Evolutionary conservation across 169 alveolate genomes (phyloP), one percentile per base, ranked within the genome.

Genomic region (Blepharisma undulans): DNA sequence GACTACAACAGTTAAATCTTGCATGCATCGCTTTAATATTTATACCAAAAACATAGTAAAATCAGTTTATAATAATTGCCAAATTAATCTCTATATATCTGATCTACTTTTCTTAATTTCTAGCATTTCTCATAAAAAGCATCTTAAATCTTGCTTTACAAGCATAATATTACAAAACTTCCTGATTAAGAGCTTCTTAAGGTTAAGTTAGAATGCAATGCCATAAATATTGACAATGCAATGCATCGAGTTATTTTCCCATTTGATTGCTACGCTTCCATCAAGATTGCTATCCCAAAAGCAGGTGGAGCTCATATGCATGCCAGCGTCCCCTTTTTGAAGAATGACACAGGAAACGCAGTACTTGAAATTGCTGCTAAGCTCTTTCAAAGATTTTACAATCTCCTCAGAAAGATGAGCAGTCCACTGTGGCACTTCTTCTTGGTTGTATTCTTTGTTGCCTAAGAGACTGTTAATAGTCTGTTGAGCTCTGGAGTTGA

Each of bases 211-310:
- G 61, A 87, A 90, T 61, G 95, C 94, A 25, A 93, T 89, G 33
- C 94, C 95, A 92, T 93, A 95, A 48, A 95, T 92, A 82, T 93
- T 95, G 59, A 95, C 93, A 79, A 94, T 94, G 94, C 98, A 95
- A 91, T 93, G 94, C 93, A 95, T 84, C 59, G 93, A 86, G 27
- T 92, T 93, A 88, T 93, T 94, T 87, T 95, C 98, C 95, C 96
- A 95, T 90, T 95, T 95, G 79, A 94, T 94, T 14, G 97, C 95
- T n/a, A 95, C 92, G 48, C 95, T 93, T 32, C 98, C 98, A 90
- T 97, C 98, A 72, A 93, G 89, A 66, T 96, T 94, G 25, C 96
- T 93, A 85, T 97, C 97, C 98, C 98, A 97, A 90, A 92, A 97
- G 92, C 98, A 96, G 21, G 98, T 95, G 2, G 97, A 95, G 88